phyloP scores from a whole-genome alignment of 129 eudicot genomes.

The Oenanthe sinensis region DNA sequence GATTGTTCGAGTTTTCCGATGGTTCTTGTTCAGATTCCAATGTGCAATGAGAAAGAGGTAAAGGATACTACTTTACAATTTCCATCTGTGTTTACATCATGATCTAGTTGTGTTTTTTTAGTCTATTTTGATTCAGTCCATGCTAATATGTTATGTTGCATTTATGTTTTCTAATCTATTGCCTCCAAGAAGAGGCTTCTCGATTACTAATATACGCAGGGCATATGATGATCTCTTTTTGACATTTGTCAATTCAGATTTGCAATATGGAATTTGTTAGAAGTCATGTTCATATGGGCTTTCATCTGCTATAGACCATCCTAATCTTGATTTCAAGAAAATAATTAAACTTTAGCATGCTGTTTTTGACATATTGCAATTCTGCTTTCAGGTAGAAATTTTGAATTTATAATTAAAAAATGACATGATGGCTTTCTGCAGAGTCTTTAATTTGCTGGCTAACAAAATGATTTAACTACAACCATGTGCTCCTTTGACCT shows the following conservation, averaged over 20 bases:
- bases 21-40: conserved; percentile 97
- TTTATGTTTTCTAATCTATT: not conserved
- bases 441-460: not conserved
- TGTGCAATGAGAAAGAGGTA: conserved; percentile 97
- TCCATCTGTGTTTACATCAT: not conserved
- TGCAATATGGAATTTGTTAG: not conserved
- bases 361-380: not conserved
- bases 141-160: not conserved
- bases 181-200: not conserved
- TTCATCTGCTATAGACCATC: not conserved
- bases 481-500: not conserved
- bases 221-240: not conserved
- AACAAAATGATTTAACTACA: not conserved
- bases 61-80: not conserved
- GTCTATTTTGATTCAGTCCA: not conserved
- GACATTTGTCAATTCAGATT: not conserved
- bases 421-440: not conserved
- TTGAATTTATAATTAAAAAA: not conserved
- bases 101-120: not conserved
- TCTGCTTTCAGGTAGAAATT: not conserved
- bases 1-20: conserved; percentile 60
- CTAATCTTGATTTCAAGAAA: not conserved
- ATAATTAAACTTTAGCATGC: not conserved
- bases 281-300: not conserved
- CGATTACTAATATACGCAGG: not conserved